Percentiles rank a stretch among this genome's conserved stretches.
phyloP scores from a whole-genome alignment of 2,329 filamentous ascomycete species.

The Verticillium longisporum region DNA sequence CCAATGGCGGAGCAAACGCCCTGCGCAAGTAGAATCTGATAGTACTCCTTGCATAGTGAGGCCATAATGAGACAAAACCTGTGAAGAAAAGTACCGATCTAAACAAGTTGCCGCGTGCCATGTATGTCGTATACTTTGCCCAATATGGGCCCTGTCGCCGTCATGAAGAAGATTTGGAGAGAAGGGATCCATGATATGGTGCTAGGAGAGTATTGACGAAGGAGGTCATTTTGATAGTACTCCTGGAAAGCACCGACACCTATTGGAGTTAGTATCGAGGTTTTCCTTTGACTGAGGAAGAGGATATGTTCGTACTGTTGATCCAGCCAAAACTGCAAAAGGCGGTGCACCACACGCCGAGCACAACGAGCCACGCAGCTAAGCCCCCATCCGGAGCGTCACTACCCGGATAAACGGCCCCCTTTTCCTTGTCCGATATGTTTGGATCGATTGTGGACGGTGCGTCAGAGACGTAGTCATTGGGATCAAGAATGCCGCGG shows the following conservation, averaged over 20 bases:
- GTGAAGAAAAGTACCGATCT: slow-evolving; percentile 25
- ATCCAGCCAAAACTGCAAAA: slow-evolving; percentile 23
- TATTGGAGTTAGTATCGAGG: slow-evolving; percentile 8
- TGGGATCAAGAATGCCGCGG: not conserved
- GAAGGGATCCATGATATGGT: slow-evolving; percentile 39
- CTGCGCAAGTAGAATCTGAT: slow-evolving; percentile 31
- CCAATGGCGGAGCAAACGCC: slow-evolving; percentile 30
- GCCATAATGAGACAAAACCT: slow-evolving; percentile 36
- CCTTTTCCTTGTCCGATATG: not conserved
- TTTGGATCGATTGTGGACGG: not conserved
- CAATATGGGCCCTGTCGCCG: slow-evolving; percentile 30
- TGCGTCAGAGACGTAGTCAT: not conserved
- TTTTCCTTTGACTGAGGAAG: slow-evolving; percentile 7
- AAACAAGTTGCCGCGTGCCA: slow-evolving; percentile 28
- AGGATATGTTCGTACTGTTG: slow-evolving; percentile 19
- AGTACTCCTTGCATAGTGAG: slow-evolving; percentile 34
- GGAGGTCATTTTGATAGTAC: slow-evolving; percentile 31
- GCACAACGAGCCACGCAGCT: slow-evolving; percentile 18
- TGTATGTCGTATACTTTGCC: slow-evolving; percentile 36
- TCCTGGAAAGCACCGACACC: slow-evolving; percentile 37
- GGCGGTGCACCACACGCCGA: slow-evolving; percentile 14
- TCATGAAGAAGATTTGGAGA: slow-evolving; percentile 31
- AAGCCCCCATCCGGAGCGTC: slow-evolving; percentile 15
- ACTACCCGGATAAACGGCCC: not conserved
- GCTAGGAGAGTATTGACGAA: slow-evolving; percentile 23